A percentile compares a stretch with the other conserved stretches of the same genome.
These are phyloP conservation scores for Termitomyces sp. DNA, from an alignment of 768 basidiomycete genomes.

Conservation along the genomic window DNA sequence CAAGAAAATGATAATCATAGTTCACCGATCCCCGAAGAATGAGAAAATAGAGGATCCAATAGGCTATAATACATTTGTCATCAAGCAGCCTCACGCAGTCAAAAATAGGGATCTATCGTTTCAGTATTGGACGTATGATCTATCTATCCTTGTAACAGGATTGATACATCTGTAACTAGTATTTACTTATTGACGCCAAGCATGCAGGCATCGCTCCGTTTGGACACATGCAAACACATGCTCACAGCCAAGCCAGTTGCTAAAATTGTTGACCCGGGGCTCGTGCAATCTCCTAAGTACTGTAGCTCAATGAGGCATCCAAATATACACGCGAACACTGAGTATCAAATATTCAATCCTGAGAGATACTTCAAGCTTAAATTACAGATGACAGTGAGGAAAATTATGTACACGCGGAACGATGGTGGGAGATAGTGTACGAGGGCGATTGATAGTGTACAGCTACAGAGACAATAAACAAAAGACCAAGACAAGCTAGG, in stretches of 20 bases:
- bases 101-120: slow-evolving; percentile 12
- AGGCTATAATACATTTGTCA: neutral
- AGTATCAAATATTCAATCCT: slow-evolving; percentile 4
- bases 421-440: neutral
- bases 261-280: slow-evolving; percentile 8
- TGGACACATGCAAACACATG: slow-evolving; percentile 19
- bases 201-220: slow-evolving; percentile 1
- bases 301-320: neutral
- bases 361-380: neutral
- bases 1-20: neutral
- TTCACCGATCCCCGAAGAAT: neutral
- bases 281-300: neutral
- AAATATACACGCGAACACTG: neutral
- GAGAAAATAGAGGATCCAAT: neutral
- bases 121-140: slow-evolving; percentile 4
- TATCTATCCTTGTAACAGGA: slow-evolving; percentile 8
- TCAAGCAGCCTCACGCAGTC: slow-evolving; percentile 1
- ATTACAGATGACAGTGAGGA: neutral
- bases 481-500: neutral
- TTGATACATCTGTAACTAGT: slow-evolving; percentile 9
- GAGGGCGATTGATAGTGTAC: slow-evolving; percentile 8
- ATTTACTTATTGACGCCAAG: slow-evolving; percentile 11
- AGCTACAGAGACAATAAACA: slow-evolving; percentile 11
- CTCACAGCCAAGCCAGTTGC: slow-evolving; percentile 14
- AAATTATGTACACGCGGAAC: slow-evolving; percentile 10